Base-by-base conservation (phyloP, 139 green algal species). In the Volvox reticuliferus region DNA sequence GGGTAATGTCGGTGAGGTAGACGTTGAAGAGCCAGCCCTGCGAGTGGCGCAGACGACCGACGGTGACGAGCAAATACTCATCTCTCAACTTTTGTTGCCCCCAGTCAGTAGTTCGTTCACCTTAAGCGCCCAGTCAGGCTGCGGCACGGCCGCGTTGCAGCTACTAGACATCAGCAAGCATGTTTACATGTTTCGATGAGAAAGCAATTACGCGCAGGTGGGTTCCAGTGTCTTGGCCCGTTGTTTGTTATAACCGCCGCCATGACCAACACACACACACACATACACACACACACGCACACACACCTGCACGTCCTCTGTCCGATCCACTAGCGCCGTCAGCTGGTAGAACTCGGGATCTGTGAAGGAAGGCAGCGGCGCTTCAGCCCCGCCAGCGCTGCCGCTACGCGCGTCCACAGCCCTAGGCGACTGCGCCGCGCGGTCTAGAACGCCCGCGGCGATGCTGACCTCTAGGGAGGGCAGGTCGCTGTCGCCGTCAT, bases 1-100 rank as follows among this genome's bases (percentile, higher is more conserved):
- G 77, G 14, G 50, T 12, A 20, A 92, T 81, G 68, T 92, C 88
- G 6, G 88, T 92, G 1, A 92, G 37, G 80, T 92, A 92, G 24
- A 92, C 88, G 67, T 92, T 92, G 79, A 92, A 92, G 18, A 87
- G 79, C 88, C 88, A 92, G 76, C 87, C 87, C 87, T 91, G 87
- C 21, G 35, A n/a, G 36, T 37, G 1, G 81, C 30, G 78, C 12
- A 26, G 78, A 1, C 5, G 44, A 55, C 67, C 22, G 67, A 12
- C 9, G 9, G 24, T 12, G 12, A 75, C 67, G 24, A 28, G 67
- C 22, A n/a, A n/a, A n/a, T n/a, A n/a, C n/a, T n/a, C n/a, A n/a
- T n/a, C n/a, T n/a, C n/a, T n/a, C n/a, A n/a, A n/a, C n/a, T n/a
- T n/a, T n/a, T n/a, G n/a, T n/a, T n/a, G n/a, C n/a, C n/a, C n/a